Base-by-base conservation (phyloP, 495 filamentous ascomycete species). In the Xylaria palmicola region DNA sequence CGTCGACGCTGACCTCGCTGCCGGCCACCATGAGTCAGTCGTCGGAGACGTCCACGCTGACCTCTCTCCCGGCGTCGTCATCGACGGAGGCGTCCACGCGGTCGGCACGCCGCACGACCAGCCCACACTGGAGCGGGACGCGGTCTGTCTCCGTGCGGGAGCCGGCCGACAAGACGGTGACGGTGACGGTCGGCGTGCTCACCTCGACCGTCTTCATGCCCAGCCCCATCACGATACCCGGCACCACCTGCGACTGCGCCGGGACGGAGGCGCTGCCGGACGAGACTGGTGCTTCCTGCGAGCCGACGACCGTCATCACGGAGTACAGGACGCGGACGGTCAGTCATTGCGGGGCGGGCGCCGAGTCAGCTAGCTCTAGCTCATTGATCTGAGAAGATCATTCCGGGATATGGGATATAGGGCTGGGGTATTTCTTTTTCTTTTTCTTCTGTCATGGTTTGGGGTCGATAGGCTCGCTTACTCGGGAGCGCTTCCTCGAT, bases 171-270 rank as follows among this genome's bases (percentile, higher is more conserved):
- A 51, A 32, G 45, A 41, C 55, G 17, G 45, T 32, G 0, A 59
- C 56, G 20, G 45, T 60, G 10, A 60, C 57, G 26, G 36, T 60
- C 24, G 47, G 47, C 27, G n/a, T 60, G 17, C 3, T 34, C 34
- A 51, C 57, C 19, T 60, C 57, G 27, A 60, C 57, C 0, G 13
- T 60, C 17, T 60, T 52, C 48, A 60, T 52, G 57, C 57, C 57
- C 2, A 52, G 57, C 12, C 57, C 57, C 36, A 60, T 60, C 10
- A 60, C 37, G 19, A 34, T 59, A 6, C 56, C 56, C 12, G 17
- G 19, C 22, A 17, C 2, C 32, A 37, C 47, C 10, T 59, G 56
- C 29, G 12, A 59, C 5, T 59, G 56, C 26, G 27, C 26, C 19
- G 43, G 0, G 15, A 4, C 29, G 17, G 43, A 20, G 3, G 40